Conservation (phyloP, 768 basidiomycete genomes). For the Mycena maculata region DNA sequence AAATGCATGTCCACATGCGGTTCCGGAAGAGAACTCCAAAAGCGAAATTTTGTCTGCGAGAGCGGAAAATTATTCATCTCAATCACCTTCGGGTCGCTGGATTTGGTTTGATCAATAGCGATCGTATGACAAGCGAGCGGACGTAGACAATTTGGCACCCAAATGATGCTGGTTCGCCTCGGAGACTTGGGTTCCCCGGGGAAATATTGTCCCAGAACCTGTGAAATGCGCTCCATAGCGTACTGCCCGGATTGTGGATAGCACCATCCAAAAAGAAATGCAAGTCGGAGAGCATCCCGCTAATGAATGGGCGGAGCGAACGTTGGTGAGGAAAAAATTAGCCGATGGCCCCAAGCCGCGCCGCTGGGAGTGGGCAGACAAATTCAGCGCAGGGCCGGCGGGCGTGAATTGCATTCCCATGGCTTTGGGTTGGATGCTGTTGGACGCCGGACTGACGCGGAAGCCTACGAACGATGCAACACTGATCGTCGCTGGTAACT, state of each 20-base stretch:
- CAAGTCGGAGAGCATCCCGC: no score
- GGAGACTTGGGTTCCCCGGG: no score
- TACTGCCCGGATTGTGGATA: no score
- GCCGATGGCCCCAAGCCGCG: not conserved
- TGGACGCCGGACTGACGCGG: not conserved
- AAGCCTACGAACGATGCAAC: not conserved
- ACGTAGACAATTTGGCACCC: not conserved
- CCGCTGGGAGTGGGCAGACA: not conserved
- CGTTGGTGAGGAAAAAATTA: not conserved
- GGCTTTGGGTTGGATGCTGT: not conserved
- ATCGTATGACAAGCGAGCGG: not conserved
- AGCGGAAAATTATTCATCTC: conserved; percentile 21
- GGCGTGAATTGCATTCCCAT: not conserved
- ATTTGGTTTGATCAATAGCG: conserved; percentile 16
- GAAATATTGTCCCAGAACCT: no score
- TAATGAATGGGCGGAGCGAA: no score
- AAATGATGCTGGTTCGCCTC: conserved; percentile 16
- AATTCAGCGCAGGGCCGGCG: not conserved
- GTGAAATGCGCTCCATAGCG: no score
- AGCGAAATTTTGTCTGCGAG: conserved; percentile 27
- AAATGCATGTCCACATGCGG: conserved; percentile 29
- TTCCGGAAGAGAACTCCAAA: conserved; percentile 31
- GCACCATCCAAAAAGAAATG: no score
- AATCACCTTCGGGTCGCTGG: conserved; percentile 4
- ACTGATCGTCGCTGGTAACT: not conserved